Evolutionary conservation across 2,329 filamentous ascomycete genomes (phyloP), one percentile per base, ranked within the genome.

Genomic region (Hymenoscyphus albidus): DNA sequence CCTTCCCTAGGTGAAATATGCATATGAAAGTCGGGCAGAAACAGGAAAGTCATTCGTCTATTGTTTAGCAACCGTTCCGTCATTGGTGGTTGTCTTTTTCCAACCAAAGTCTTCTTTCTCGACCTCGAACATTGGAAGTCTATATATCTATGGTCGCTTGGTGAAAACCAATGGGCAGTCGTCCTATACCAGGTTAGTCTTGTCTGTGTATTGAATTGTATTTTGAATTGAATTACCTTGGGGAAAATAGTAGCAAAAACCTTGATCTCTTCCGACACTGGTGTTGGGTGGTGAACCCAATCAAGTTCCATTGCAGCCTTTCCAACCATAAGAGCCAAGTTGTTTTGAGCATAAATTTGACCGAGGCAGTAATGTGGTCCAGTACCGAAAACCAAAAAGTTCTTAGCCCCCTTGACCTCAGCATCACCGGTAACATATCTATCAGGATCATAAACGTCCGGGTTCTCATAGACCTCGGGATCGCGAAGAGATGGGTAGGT

Each of bases 221-320:
- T 22, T 42, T 4, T 63, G 54, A 63, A 80, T 42, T 31, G 31
- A 58, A 88, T 78, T 80, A 96, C 93, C 90, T 90, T 90, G 64
- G 95, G 95, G 84, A 99, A 99, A 72, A 99, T 96, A 35, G 93
- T 97, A 51, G 95, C 95, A 80, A 98, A 99, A 70, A 98, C 94
- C 82, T 96, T 94, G 79, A 99, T 98, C 78, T 96, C 89, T 80
- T 99, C 95, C 0, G 92, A 96, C 65, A 82, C 75, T 0, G 90
- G 87, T 12, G 95, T 98, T 18, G 92, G 80, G 76, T 92, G 87
- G 78, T 99, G 95, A 77, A 88, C 85, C 94, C 94, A 98, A 78
- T 98, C 88, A 70, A 98, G 82, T 75, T 88, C 82, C 77, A 97
- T 83, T 69, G 91, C 90, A 9, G 93, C 93, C 84, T 95, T 97